phyloP scores from a whole-genome alignment of 2,329 filamentous ascomycete species.

The Parascedosporium putredinis region DNA sequence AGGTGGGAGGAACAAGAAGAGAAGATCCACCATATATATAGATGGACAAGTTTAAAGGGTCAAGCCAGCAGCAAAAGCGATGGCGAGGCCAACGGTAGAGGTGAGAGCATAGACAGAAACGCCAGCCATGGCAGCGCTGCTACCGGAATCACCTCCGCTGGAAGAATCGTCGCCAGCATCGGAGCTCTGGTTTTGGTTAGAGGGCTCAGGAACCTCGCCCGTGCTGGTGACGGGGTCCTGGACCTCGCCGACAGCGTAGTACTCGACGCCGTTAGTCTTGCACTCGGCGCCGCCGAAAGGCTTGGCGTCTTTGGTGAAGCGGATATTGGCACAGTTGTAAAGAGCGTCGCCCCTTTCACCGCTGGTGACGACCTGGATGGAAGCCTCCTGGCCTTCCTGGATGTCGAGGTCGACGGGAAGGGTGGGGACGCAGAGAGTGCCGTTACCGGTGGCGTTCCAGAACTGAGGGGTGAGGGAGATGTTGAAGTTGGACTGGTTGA shows the following conservation, averaged over 20 bases:
- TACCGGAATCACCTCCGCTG: slow-evolving; percentile 7
- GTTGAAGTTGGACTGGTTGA: slow-evolving; percentile 54
- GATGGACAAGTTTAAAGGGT: slow-evolving; percentile 19
- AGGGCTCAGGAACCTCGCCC: slow-evolving; percentile 3
- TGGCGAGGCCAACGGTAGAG: slow-evolving; percentile 26
- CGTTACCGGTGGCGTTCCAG: slow-evolving; percentile 48
- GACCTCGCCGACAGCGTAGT: slow-evolving; percentile 19
- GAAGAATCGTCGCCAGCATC: slow-evolving; percentile 5
- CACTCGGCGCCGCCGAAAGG: slow-evolving; percentile 38
- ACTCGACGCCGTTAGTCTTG: slow-evolving; percentile 16
- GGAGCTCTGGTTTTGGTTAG: not conserved
- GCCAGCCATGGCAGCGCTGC: slow-evolving; percentile 11
- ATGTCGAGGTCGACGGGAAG: slow-evolving; percentile 42
- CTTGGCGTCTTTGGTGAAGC: slow-evolving; percentile 44
- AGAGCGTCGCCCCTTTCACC: slow-evolving; percentile 48
- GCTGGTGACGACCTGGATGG: slow-evolving; percentile 59
- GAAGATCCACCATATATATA: not conserved
- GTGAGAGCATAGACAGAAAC: slow-evolving; percentile 20
- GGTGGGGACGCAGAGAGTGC: slow-evolving; percentile 55
- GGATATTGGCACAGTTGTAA: slow-evolving; percentile 69
- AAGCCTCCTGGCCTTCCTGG: slow-evolving; percentile 50
- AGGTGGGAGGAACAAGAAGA: no score
- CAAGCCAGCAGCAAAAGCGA: slow-evolving; percentile 26
- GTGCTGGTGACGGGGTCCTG: slow-evolving; percentile 15
- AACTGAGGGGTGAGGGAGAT: slow-evolving; percentile 51